Evolutionary conservation across 2,329 filamentous ascomycete genomes (phyloP).

Genomic region (Madurella fahalii): DNA sequence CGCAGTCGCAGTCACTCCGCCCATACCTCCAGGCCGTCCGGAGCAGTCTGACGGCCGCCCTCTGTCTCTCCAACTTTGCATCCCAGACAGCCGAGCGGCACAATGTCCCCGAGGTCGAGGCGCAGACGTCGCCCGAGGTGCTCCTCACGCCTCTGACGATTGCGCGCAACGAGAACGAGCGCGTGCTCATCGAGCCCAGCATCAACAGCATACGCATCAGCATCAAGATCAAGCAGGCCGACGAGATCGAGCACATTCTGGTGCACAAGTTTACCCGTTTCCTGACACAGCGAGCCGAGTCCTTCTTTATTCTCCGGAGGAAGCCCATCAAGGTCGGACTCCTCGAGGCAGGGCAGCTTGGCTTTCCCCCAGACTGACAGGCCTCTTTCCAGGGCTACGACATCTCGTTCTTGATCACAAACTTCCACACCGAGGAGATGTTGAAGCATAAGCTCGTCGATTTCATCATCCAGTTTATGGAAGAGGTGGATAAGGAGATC

Average conservation of each 20-base stretch:
- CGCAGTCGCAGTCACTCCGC: constrained; percentile 88
- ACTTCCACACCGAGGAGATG: constrained; percentile 98
- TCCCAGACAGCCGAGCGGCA: constrained; percentile 95
- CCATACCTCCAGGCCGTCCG: constrained; percentile 96
- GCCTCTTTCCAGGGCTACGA: constrained; percentile 73
- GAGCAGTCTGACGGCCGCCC: constrained; percentile 86
- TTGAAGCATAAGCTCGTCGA: constrained; percentile 98
- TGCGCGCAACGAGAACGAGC: constrained; percentile 94
- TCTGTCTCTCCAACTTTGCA: constrained; percentile 94
- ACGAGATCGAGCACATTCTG: constrained; percentile 96
- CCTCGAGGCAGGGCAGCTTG: neutral
- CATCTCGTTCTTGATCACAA: constrained; percentile 97
- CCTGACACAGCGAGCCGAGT: constrained; percentile 91
- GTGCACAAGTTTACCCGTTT: constrained; percentile 99
- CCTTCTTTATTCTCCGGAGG: constrained; percentile 91
- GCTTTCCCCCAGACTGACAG: constrained; percentile 9
- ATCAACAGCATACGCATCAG: constrained; percentile 96
- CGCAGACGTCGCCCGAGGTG: constrained; percentile 86
- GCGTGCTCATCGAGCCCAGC: constrained; percentile 90
- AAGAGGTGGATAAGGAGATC: constrained; percentile 99
- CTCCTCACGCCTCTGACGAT: constrained; percentile 87
- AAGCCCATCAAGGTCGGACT: constrained; percentile 81
- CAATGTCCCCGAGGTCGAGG: constrained; percentile 97
- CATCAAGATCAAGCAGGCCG: constrained; percentile 99
- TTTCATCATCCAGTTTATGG: constrained; percentile 99